Conservation (phyloP, 306 rosid species). For the Delonix regia region DNA sequence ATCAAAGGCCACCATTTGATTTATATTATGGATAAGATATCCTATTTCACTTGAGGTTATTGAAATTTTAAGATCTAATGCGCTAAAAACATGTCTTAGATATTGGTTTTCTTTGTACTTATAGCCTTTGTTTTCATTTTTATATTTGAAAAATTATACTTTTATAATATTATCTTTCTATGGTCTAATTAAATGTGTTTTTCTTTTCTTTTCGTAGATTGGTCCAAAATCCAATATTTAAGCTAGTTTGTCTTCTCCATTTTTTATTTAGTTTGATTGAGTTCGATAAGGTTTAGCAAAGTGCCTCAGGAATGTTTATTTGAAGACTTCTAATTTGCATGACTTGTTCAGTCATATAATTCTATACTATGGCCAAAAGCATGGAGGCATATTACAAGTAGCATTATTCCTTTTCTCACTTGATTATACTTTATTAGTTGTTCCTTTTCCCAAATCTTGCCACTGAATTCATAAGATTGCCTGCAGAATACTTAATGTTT, state of each 20-base stretch:
- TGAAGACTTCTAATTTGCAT: slow-evolving; percentile 23
- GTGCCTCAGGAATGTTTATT: background rate
- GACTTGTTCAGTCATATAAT: slow-evolving; percentile 13
- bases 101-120: too few species aligned
- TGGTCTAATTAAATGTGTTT: too few species aligned
- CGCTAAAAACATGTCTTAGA: too few species aligned
- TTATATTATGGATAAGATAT: too few species aligned
- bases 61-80: too few species aligned
- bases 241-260: slow-evolving; percentile 9
- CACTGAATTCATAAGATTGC: slow-evolving; percentile 4
- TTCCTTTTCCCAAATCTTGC: slow-evolving; percentile 5
- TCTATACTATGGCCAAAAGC: background rate
- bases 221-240: background rate
- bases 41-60: too few species aligned
- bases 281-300: slow-evolving; percentile 11
- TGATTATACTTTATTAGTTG: background rate
- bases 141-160: too few species aligned
- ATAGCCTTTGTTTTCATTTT: too few species aligned
- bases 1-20: too few species aligned
- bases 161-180: too few species aligned
- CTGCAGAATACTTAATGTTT: slow-evolving; percentile 4
- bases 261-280: background rate
- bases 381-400: background rate
- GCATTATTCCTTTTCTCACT: slow-evolving; percentile 15
- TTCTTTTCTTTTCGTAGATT: too few species aligned